Conservation (phyloP, 768 basidiomycete genomes). For the Tulasnella sp. region DNA sequence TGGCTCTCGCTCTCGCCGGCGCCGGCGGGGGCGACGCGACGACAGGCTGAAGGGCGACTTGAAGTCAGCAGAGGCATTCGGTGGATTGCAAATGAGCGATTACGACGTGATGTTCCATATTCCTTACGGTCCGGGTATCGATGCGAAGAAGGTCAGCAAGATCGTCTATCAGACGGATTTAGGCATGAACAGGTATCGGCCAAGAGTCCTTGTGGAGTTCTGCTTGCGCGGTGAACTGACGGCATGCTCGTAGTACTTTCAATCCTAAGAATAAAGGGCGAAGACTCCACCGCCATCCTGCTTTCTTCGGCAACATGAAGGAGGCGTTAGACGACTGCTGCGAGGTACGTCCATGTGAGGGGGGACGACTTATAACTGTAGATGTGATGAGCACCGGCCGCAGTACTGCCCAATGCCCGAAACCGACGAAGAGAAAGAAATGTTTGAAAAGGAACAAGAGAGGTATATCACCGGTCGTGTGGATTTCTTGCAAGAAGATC, state of each 20-base stretch:
- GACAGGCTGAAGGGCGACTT: conserved; percentile 60
- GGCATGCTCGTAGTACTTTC: conserved; percentile 50
- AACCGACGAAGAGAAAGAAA: conserved; percentile 57
- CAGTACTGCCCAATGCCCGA: conserved; percentile 61
- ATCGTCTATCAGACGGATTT: conserved; percentile 60
- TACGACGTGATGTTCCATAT: conserved; percentile 63
- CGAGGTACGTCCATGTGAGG: conserved; percentile 47
- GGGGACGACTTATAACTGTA: not conserved
- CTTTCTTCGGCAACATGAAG: conserved; percentile 61
- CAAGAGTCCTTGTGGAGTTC: not conserved
- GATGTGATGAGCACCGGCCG: not conserved
- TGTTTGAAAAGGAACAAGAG: conserved; percentile 59
- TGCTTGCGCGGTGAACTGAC: not conserved
- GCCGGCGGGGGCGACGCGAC: conserved; percentile 43
- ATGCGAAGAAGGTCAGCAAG: conserved; percentile 59
- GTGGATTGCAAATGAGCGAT: conserved; percentile 58
- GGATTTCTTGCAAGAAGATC: conserved; percentile 45
- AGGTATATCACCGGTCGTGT: conserved; percentile 59
- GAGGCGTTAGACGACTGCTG: conserved; percentile 68
- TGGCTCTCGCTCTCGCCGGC: conserved; percentile 40
- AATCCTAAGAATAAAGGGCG: conserved; percentile 66
- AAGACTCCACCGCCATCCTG: conserved; percentile 63
- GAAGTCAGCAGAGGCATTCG: conserved; percentile 50
- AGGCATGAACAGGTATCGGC: conserved; percentile 29
- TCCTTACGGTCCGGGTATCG: conserved; percentile 65